Percentiles rank a stretch among this genome's conserved stretches.
Evolutionary conservation across 495 filamentous ascomycete species (phyloP).

Genomic region (Ascodesmis nigricans): DNA sequence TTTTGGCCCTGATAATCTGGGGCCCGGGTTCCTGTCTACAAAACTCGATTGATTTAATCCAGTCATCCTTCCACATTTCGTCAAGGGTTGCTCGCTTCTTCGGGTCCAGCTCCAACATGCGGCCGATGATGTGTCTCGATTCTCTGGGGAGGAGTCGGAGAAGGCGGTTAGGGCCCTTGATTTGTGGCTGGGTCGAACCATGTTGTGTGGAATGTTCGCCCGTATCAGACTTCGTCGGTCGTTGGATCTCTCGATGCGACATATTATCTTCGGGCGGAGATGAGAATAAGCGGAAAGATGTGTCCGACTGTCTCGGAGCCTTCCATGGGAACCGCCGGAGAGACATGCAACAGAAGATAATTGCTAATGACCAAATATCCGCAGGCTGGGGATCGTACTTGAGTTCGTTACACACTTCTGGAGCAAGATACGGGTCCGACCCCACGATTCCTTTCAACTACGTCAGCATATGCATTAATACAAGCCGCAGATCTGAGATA

Average conservation of each 20-base stretch:
- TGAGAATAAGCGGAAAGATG: constrained; percentile 82
- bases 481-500: neutral
- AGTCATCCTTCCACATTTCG: constrained; percentile 74
- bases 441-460: constrained; percentile 64
- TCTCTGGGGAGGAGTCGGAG: constrained; percentile 81
- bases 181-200: constrained; percentile 23
- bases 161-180: constrained; percentile 83
- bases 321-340: constrained; percentile 95
- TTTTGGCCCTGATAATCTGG: constrained; percentile 29
- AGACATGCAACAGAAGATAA: constrained; percentile 98
- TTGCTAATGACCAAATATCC: constrained; percentile 94
- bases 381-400: constrained; percentile 88
- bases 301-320: constrained; percentile 72
- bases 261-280: constrained; percentile 40
- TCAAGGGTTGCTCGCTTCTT: constrained; percentile 60
- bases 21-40: constrained; percentile 41
- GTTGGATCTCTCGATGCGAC: neutral
- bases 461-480: neutral
- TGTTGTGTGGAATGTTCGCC: constrained; percentile 6
- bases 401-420: constrained; percentile 84
- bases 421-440: constrained; percentile 90
- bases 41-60: constrained; percentile 49
- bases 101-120: constrained; percentile 82
- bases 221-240: neutral
- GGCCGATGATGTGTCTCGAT: constrained; percentile 66